Base-by-base conservation (phyloP, 768 basidiomycete genomes). In the Auricularia sp. region DNA sequence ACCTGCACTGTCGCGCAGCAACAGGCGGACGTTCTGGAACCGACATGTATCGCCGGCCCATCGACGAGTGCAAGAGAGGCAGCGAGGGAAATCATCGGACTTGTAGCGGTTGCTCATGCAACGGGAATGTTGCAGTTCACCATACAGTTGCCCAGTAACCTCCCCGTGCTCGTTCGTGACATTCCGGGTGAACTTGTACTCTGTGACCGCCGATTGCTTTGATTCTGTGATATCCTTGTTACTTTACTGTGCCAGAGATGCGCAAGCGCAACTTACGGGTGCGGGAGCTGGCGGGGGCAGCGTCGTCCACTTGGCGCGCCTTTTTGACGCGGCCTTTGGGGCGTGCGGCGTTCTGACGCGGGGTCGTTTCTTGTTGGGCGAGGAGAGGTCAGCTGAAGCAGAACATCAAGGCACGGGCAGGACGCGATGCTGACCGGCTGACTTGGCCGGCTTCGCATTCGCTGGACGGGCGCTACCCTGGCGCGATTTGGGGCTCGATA, bases 1-100 rank as follows among this genome's bases (percentile, higher is more conserved):
- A 66, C 80, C 75, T 47, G 84, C 77, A 47, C 74, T 67, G 66
- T 89, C 84, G 66, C 87, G 85, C 69, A 88, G 77, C 74, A 92
- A 87, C 71, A 84, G 88, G 21, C 90, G 84, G 67, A 92, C 88
- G n/a, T 85, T 84, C 72, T 91, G 90, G 74, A 92, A 92, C 33
- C 90, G 85, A 71, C 90, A 92, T 2, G 89, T 91, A 71, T 92
- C 90, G 47, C 90, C 90, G 0, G 89, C 89, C 90, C 90, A 91
- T 29, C 90, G 86, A 51, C 90, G 86, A 39, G 87, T 91, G 73
- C 90, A 92, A 2, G 89, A 87, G 42, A 91, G 87, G 70, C 90
- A 92, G 14, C 87, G 85, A 47, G 90, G 87, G 73, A 91, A 89
- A 62, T 81, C 78, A 67, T 90, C 88, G 54, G 78, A 75, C 66